These are phyloP conservation scores for Yamadazyma songkhlaensis DNA, from an alignment of 1,139 yeast species.

Conservation along the genomic window DNA sequence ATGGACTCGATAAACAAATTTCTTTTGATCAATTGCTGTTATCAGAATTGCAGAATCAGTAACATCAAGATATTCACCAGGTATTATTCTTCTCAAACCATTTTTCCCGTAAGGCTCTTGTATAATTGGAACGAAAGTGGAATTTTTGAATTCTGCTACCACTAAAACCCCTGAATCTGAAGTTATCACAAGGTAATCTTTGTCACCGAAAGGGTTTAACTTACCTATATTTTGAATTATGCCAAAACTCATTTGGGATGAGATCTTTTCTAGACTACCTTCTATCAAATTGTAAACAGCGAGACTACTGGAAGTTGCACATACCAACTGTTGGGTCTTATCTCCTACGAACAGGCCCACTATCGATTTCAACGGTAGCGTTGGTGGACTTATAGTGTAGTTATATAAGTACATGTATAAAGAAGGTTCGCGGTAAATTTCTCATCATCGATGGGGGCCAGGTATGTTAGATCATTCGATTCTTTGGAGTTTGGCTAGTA, in stretches of 20 bases:
- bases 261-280: slow-evolving; percentile 50
- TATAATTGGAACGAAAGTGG: slow-evolving; percentile 44
- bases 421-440: background rate
- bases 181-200: slow-evolving; percentile 63
- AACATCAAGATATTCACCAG: slow-evolving; percentile 73
- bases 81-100: slow-evolving; percentile 71
- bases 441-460: slow-evolving; percentile 15
- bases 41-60: slow-evolving; percentile 66
- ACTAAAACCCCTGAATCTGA: slow-evolving; percentile 80
- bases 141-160: slow-evolving; percentile 46
- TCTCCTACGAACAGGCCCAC: slow-evolving; percentile 67
- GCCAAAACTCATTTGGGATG: slow-evolving; percentile 54
- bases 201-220: slow-evolving; percentile 50
- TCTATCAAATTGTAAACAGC: slow-evolving; percentile 53
- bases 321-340: slow-evolving; percentile 61
- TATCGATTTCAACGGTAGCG: slow-evolving; percentile 51
- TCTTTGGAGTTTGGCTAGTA: too few species aligned
- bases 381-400: slow-evolving; percentile 59
- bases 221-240: slow-evolving; percentile 52
- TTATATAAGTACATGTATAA: slow-evolving; percentile 54
- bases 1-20: slow-evolving; percentile 51
- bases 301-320: slow-evolving; percentile 53
- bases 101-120: slow-evolving; percentile 74
- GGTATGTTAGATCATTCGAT: slow-evolving; percentile 11
- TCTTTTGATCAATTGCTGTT: slow-evolving; percentile 70